These are phyloP conservation scores for Mentha longifolia DNA, from an alignment of 257 asterid species.

Conservation along the genomic window DNA sequence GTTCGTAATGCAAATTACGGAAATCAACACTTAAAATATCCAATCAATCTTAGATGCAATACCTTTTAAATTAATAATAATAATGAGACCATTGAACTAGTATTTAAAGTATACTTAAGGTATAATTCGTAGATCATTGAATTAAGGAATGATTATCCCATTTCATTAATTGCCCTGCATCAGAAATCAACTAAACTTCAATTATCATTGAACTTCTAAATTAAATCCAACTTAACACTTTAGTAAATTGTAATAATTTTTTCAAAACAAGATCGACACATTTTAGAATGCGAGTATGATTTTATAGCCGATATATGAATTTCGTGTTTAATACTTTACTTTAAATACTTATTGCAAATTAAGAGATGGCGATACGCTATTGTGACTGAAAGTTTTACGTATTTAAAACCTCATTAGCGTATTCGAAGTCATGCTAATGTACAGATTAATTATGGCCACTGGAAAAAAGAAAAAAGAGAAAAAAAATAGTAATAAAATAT, in stretches of 20 bases:
- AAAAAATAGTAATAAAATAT: neutral
- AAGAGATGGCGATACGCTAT: too few species aligned
- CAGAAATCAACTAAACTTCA: neutral
- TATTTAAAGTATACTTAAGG: too few species aligned
- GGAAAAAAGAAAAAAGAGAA: too few species aligned
- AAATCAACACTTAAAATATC: neutral
- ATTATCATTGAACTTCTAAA: neutral
- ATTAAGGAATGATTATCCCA: neutral
- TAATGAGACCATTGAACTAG: too few species aligned
- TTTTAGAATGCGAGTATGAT: neutral
- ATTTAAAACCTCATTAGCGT: too few species aligned
- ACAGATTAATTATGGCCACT: too few species aligned
- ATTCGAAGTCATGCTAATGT: too few species aligned
- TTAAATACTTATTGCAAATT: too few species aligned
- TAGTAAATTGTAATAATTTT: neutral
- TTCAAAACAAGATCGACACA: neutral
- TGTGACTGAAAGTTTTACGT: too few species aligned
- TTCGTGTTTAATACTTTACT: too few species aligned
- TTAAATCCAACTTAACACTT: neutral
- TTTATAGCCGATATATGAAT: neutral
- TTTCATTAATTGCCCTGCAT: neutral
- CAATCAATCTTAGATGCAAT: neutral
- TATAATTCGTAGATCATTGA: neutral
- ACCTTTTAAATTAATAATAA: neutral
- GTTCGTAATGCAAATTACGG: neutral